Evolutionary conservation across 2,329 filamentous ascomycete species (phyloP), one percentile per base, ranked within the genome.

Genomic region (Rhytidhysteron rufulum): DNA sequence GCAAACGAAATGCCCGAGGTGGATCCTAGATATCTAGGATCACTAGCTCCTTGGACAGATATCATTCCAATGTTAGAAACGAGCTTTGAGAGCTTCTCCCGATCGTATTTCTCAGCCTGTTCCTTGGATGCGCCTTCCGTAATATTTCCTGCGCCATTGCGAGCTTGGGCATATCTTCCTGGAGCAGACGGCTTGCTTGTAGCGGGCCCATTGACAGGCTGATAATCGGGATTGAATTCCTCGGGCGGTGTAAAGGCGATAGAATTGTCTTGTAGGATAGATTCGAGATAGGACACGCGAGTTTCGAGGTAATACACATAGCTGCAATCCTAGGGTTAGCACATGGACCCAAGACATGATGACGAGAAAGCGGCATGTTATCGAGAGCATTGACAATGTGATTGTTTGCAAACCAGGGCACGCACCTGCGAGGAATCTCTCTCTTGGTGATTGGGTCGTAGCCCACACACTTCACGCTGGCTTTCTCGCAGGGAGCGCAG

Each of bases 401-500:
- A n/a, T n/a, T n/a, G n/a, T n/a, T n/a, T 29, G 32, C 15, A 19
- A 34, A 27, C 16, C 3, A 13, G 31, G 13, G 15, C 37, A 64
- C 67, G 54, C 53, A 73, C 72, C 79, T 83, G 67, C 90, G 80
- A 36, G 91, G 91, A 43, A 97, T 95, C 68, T 96, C 89, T 60
- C 87, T 83, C 74, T 96, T 96, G 18, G 88, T 95, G 58, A 96
- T 95, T 24, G 91, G 90, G 62, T 97, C 91, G 66, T 95, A 96
- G 47, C 91, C 91, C 37, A 96, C 88, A 64, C 93, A 97, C 51
- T 86, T 84, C 33, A 94, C 87, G 43, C 80, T 79, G n/a, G 87
- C 90, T 70, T 96, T 96, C 63, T 90, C 88, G 68, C 91, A 97
- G 53, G 87, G 88, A 31, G 86, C 84, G 65, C 91, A 97, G 55